Percentiles rank a stretch among this genome's conserved stretches.
These are phyloP conservation scores for Allomyces javanicus DNA, from an alignment of 192 early-diverging fungal genomes.

Conservation along the genomic window DNA sequence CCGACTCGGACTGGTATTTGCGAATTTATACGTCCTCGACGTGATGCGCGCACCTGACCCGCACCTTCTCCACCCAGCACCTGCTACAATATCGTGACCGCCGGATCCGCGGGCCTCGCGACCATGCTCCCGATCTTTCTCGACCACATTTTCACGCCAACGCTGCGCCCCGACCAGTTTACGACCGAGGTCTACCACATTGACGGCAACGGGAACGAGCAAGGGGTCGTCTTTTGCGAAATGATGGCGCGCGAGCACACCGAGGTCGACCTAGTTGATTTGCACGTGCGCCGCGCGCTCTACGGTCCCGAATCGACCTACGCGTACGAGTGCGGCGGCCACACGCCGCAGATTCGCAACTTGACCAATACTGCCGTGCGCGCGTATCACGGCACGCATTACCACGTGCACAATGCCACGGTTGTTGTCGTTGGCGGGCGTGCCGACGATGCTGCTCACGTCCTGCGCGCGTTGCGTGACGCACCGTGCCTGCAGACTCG, in stretches of 20 bases:
- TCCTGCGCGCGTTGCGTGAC: too few species aligned
- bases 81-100: constrained; percentile 42
- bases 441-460: constrained; percentile 16
- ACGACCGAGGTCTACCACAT: constrained; percentile 64
- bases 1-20: constrained; percentile 16
- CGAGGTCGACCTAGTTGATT: constrained; percentile 34
- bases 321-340: constrained; percentile 52
- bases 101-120: constrained; percentile 44
- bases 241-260: constrained; percentile 57
- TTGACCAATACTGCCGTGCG: constrained; percentile 56
- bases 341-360: constrained; percentile 43
- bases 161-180: constrained; percentile 50
- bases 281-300: constrained; percentile 6
- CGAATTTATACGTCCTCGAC: neutral
- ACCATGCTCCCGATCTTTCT: constrained; percentile 57
- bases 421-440: constrained; percentile 39
- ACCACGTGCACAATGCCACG: constrained; percentile 48
- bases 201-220: constrained; percentile 41
- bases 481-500: too few species aligned
- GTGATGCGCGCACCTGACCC: constrained; percentile 6
- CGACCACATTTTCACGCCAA: constrained; percentile 60
- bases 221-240: constrained; percentile 61
- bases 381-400: constrained; percentile 53
- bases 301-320: constrained; percentile 36
- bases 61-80: constrained; percentile 15